phyloP scores from a whole-genome alignment of 768 basidiomycete species.

The Podaxis sp. region DNA sequence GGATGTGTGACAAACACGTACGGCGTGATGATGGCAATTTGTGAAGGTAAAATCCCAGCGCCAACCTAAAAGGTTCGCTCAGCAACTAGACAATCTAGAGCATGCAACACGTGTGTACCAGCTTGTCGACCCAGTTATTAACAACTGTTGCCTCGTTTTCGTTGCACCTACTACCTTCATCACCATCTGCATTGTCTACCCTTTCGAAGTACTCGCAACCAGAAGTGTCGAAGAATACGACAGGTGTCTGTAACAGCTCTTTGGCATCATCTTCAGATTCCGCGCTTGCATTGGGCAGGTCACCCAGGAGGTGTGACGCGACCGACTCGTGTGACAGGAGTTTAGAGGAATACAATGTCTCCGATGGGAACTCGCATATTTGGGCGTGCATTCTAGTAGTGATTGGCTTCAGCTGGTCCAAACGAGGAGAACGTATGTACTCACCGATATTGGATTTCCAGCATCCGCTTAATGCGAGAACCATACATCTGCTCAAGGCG shows the following conservation, averaged over 20 bases:
- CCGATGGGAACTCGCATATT: constrained; percentile 86
- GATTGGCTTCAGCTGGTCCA: neutral
- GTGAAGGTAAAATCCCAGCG: constrained; percentile 58
- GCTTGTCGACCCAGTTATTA: constrained; percentile 73
- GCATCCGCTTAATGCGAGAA: constrained; percentile 75
- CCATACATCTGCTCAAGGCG: constrained; percentile 91
- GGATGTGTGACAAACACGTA: constrained; percentile 29
- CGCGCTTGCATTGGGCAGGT: constrained; percentile 54
- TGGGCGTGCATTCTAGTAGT: constrained; percentile 76
- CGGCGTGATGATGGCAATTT: constrained; percentile 90
- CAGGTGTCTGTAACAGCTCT: constrained; percentile 72
- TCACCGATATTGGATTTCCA: constrained; percentile 87
- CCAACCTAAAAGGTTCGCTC: constrained; percentile 39
- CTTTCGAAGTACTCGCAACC: constrained; percentile 94
- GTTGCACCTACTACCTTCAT: constrained; percentile 89
- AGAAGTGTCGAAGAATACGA: constrained; percentile 93
- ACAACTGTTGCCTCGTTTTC: constrained; percentile 94
- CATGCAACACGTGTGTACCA: constrained; percentile 46
- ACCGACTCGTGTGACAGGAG: constrained; percentile 74
- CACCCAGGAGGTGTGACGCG: constrained; percentile 65
- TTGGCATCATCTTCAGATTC: constrained; percentile 63
- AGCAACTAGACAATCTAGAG: neutral
- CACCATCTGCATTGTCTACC: constrained; percentile 55
- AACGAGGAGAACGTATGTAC: constrained; percentile 17
- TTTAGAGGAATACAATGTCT: constrained; percentile 71